Conservation (phyloP, 257 asterid species). For the Sherardia arvensis region DNA sequence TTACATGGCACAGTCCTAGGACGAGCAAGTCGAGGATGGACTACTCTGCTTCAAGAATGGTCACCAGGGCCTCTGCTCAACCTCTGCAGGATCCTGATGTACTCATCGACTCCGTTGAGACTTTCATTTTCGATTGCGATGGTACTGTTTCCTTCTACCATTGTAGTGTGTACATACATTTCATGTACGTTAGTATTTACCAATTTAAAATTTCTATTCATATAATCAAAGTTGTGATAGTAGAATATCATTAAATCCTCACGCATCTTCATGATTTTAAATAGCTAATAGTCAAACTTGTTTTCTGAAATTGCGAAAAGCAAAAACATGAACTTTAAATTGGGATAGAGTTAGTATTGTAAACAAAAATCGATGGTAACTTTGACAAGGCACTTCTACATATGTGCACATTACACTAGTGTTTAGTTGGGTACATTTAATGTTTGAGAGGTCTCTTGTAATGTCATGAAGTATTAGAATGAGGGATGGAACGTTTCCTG, state of each 20-base stretch:
- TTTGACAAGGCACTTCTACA: neutral
- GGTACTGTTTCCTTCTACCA: constrained; percentile 34
- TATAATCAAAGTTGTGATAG: neutral
- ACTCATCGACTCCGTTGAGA: constrained; percentile 84
- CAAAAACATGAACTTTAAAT: no score
- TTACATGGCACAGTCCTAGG: constrained; percentile 35
- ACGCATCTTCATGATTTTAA: neutral
- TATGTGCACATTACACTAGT: neutral
- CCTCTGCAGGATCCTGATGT: constrained; percentile 73
- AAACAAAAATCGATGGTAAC: neutral
- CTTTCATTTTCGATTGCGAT: constrained; percentile 95
- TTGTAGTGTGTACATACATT: no score
- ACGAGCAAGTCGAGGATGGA: constrained; percentile 41
- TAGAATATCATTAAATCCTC: neutral
- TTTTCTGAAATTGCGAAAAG: neutral
- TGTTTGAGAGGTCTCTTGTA: neutral
- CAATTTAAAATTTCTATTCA: no score
- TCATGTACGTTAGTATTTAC: no score
- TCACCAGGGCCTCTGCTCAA: constrained; percentile 48
- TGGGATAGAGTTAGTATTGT: neutral
- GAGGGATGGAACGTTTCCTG: neutral
- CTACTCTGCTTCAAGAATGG: constrained; percentile 29
- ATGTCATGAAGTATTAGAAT: neutral
- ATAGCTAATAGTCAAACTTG: neutral
- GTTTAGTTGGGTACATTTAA: neutral